Percentiles rank a stretch among this genome's conserved stretches.
phyloP scores from a whole-genome alignment of 306 rosid species.

The Dicorynia guianensis region DNA sequence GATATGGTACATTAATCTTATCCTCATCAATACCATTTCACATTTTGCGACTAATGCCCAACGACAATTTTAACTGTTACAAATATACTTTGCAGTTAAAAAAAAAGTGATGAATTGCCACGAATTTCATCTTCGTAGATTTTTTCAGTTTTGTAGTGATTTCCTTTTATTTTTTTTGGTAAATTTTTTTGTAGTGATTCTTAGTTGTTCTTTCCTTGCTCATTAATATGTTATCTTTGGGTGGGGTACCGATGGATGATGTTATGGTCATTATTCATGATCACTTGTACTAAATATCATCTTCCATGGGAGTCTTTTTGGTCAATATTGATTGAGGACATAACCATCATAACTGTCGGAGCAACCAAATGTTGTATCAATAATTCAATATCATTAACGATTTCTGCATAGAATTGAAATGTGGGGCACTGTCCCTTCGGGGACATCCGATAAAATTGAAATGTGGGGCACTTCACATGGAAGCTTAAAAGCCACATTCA shows the following conservation, averaged over 20 bases:
- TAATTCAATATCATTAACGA: slow-evolving; percentile 42
- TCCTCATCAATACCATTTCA: too few relatives aligned
- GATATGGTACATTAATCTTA: too few relatives aligned
- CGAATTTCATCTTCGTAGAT: too few relatives aligned
- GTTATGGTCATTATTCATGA: slow-evolving; percentile 48
- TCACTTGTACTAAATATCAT: slow-evolving; percentile 36
- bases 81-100: too few relatives aligned
- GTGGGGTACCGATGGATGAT: slow-evolving; percentile 48
- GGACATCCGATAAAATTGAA: slow-evolving; percentile 36
- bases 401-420: slow-evolving; percentile 35
- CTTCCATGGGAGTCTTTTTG: slow-evolving; percentile 41
- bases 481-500: slow-evolving; percentile 32
- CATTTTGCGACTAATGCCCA: too few relatives aligned
- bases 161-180: too few relatives aligned
- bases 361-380: slow-evolving; percentile 42
- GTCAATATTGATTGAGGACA: slow-evolving; percentile 55
- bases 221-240: slow-evolving; percentile 28
- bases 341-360: slow-evolving; percentile 52
- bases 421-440: too few relatives aligned
- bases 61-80: too few relatives aligned
- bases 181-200: too few relatives aligned
- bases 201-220: not conserved
- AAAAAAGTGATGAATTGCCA: too few relatives aligned
- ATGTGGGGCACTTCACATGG: slow-evolving; percentile 44
- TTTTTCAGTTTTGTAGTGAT: too few relatives aligned